Conservation (phyloP, 2,329 filamentous ascomycete species). For the Pseudogymnoascus sp. region DNA sequence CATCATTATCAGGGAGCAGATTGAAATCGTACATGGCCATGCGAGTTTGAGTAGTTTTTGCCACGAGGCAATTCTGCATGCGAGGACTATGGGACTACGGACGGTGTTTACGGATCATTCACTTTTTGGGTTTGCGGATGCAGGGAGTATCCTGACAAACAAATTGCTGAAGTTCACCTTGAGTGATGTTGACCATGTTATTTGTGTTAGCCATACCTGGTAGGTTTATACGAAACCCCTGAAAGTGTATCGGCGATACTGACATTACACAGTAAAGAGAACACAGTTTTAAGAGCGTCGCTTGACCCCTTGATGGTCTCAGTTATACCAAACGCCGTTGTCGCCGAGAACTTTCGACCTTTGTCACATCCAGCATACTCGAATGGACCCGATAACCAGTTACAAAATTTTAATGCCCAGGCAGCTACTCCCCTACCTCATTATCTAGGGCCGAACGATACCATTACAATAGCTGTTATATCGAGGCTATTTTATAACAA, state of each 20-base stretch:
- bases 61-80: conserved; percentile 91
- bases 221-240: conserved; percentile 36
- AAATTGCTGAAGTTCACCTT: conserved; percentile 94
- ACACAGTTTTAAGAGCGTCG: conserved; percentile 89
- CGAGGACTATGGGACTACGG: conserved; percentile 87
- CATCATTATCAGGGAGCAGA: conserved; percentile 87
- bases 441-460: conserved; percentile 72
- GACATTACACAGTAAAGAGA: conserved; percentile 69
- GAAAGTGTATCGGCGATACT: conserved; percentile 19
- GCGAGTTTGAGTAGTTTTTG: conserved; percentile 87
- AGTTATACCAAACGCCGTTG: conserved; percentile 94
- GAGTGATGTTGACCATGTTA: conserved; percentile 96
- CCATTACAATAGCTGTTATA: conserved; percentile 93
- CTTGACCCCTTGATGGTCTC: conserved; percentile 96
- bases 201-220: conserved; percentile 98
- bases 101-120: conserved; percentile 98
- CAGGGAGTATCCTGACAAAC: conserved; percentile 90
- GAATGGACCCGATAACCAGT: conserved; percentile 27
- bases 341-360: conserved; percentile 91
- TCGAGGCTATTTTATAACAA: conserved; percentile 98
- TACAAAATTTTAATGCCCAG: conserved; percentile 29
- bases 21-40: conserved; percentile 98
- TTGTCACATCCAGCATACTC: conserved; percentile 45
- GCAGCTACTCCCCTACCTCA: conserved; percentile 51
- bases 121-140: conserved; percentile 94